These are phyloP conservation scores for Rosa lucieae DNA, from an alignment of 306 rosid species.

Conservation along the genomic window DNA sequence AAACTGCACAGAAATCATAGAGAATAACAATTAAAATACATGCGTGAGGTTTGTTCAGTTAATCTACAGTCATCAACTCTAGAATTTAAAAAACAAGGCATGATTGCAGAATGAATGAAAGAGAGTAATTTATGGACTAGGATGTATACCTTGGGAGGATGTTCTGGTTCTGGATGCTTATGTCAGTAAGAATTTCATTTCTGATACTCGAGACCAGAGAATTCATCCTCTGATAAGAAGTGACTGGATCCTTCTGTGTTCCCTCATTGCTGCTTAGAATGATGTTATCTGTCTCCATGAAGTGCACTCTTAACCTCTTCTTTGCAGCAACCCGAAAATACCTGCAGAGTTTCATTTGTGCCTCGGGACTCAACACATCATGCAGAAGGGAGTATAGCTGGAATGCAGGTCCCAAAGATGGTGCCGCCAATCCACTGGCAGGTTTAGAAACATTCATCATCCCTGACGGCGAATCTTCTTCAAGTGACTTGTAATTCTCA, in stretches of 20 bases:
- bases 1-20: constrained; percentile 28
- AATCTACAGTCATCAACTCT: not conserved
- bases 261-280: constrained; percentile 10
- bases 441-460: constrained; percentile 25
- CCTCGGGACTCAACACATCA: constrained; percentile 34
- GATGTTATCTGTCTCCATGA: constrained; percentile 31
- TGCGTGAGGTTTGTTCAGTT: not conserved
- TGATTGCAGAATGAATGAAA: not conserved
- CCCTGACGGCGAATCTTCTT: constrained; percentile 33
- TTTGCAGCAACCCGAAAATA: constrained; percentile 35
- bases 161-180: constrained; percentile 31
- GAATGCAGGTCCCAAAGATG: constrained; percentile 40
- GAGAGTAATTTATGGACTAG: not conserved
- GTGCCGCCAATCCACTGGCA: constrained; percentile 26
- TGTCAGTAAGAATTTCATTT: constrained; percentile 40
- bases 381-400: constrained; percentile 32
- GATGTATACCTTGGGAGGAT: constrained; percentile 38
- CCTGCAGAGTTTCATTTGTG: constrained; percentile 29
- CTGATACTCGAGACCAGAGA: constrained; percentile 26
- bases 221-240: constrained; percentile 32
- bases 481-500: constrained; percentile 44
- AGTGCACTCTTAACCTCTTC: constrained; percentile 36
- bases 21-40: not conserved
- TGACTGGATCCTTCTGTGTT: constrained; percentile 19
- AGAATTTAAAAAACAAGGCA: not conserved